Evolutionary conservation across 345 rosid genomes (phyloP).

Genomic region (Trapa bicornis): DNA sequence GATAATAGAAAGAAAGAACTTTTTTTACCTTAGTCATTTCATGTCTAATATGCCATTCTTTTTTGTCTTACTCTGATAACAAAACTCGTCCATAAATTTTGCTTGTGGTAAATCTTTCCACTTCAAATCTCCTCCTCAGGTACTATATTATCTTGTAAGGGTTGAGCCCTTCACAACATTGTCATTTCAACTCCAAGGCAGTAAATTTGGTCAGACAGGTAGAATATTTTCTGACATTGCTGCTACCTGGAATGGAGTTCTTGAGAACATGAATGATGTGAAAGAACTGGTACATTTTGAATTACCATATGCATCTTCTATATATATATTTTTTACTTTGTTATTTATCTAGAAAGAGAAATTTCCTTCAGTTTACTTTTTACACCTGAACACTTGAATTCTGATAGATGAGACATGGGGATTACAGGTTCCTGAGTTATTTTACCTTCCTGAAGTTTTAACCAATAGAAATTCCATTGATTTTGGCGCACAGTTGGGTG

Average conservation of each 20-base stretch:
- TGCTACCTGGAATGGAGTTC: conserved; percentile 92
- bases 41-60: not conserved
- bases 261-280: conserved; percentile 97
- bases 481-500: conserved; percentile 90
- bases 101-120: not conserved
- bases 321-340: not conserved
- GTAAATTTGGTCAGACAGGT: conserved; percentile 97
- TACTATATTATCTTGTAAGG: conserved; percentile 84
- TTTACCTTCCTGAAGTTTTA: conserved; percentile 88
- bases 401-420: not conserved
- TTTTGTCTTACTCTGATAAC: not conserved
- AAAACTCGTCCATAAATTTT: not conserved
- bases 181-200: conserved; percentile 97
- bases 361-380: no score
- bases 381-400: not conserved
- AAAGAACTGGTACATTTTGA: conserved; percentile 74
- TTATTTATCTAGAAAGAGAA: no score
- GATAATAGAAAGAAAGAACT: not conserved
- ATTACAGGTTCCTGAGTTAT: conserved; percentile 87
- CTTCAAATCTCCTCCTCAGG: conserved; percentile 38
- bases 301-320: not conserved
- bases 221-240: conserved; percentile 86
- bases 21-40: not conserved
- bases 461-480: conserved; percentile 80
- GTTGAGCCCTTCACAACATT: conserved; percentile 93